A percentile compares a stretch with the other conserved stretches of the same genome.
Evolutionary conservation across 2,329 filamentous ascomycete species (phyloP).

Genomic region (Endocalyx cinctus): DNA sequence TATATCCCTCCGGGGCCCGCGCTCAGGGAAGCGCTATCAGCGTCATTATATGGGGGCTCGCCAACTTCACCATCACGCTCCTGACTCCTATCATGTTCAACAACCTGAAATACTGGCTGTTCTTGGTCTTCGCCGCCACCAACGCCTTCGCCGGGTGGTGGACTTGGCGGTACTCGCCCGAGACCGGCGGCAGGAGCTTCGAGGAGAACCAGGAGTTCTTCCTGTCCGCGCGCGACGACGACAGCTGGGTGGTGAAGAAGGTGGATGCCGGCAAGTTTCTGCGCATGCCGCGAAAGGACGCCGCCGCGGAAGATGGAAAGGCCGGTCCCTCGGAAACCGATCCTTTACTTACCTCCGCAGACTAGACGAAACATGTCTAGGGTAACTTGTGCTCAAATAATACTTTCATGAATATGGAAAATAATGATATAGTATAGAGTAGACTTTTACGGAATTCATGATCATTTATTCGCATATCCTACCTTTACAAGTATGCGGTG

Average conservation of each 20-base stretch:
- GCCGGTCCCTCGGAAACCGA: conserved; percentile 4
- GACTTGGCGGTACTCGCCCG: conserved; percentile 47
- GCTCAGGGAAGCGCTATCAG: conserved; percentile 51
- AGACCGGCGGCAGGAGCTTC: conserved; percentile 53
- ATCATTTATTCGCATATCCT: too few species aligned
- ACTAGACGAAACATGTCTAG: too few species aligned
- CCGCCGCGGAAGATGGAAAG: conserved; percentile 6
- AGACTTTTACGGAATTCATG: too few species aligned
- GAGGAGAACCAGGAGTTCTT: conserved; percentile 59
- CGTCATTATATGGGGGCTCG: conserved; percentile 52
- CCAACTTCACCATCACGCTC: conserved; percentile 54
- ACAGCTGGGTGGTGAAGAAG: conserved; percentile 48
- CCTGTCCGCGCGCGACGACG: conserved; percentile 42
- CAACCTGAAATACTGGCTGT: conserved; percentile 54
- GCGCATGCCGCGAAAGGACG: conserved; percentile 15
- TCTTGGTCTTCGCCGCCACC: conserved; percentile 50
- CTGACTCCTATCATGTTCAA: conserved; percentile 56
- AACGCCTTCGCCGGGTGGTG: conserved; percentile 51
- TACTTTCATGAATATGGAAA: too few species aligned
- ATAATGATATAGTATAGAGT: too few species aligned
- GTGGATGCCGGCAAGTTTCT: conserved; percentile 47
- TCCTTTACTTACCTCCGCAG: too few species aligned
- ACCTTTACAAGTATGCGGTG: too few species aligned
- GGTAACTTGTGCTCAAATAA: too few species aligned
- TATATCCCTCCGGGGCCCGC: conserved; percentile 49